Conservation (phyloP, 2,329 filamentous ascomycete genomes). For the Aschersonia sp. region DNA sequence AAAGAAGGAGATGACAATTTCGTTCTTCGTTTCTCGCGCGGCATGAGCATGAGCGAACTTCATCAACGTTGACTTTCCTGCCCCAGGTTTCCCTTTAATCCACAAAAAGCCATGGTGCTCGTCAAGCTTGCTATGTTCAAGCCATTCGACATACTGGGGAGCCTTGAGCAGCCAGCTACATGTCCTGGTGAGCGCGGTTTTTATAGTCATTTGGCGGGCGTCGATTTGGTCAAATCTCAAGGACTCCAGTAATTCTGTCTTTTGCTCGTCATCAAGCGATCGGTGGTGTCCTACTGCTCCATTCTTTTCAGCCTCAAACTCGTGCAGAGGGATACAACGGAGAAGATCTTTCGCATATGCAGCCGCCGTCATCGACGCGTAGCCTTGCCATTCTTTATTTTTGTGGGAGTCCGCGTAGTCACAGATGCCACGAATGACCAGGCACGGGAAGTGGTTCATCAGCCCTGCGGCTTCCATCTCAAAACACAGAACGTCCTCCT, state of each 20-base stretch:
- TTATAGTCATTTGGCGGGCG: too few species aligned
- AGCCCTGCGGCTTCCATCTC: slow-evolving; percentile 15
- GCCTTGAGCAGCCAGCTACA: slow-evolving; percentile 21
- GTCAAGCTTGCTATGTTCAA: slow-evolving; percentile 10
- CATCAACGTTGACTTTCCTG: slow-evolving; percentile 28
- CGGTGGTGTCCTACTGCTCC: background rate
- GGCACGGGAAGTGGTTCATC: slow-evolving; percentile 6
- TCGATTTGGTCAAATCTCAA: too few species aligned
- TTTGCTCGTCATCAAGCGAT: background rate
- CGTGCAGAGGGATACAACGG: background rate
- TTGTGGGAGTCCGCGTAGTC: slow-evolving; percentile 21
- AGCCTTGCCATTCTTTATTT: slow-evolving; percentile 14
- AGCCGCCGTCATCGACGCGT: slow-evolving; percentile 14
- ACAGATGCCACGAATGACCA: slow-evolving; percentile 19
- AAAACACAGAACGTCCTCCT: slow-evolving; percentile 8
- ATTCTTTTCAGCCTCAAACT: background rate
- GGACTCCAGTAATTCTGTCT: too few species aligned
- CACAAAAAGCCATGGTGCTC: slow-evolving; percentile 25
- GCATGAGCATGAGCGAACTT: slow-evolving; percentile 15
- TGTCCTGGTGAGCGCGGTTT: slow-evolving; percentile 13
- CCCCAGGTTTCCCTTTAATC: slow-evolving; percentile 30
- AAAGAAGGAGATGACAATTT: too few species aligned
- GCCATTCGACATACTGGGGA: slow-evolving; percentile 16
- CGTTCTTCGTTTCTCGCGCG: too few species aligned
- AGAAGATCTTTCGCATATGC: slow-evolving; percentile 14